Conservation (phyloP, 495 filamentous ascomycete species). For the Barbatosphaeria neglecta region DNA sequence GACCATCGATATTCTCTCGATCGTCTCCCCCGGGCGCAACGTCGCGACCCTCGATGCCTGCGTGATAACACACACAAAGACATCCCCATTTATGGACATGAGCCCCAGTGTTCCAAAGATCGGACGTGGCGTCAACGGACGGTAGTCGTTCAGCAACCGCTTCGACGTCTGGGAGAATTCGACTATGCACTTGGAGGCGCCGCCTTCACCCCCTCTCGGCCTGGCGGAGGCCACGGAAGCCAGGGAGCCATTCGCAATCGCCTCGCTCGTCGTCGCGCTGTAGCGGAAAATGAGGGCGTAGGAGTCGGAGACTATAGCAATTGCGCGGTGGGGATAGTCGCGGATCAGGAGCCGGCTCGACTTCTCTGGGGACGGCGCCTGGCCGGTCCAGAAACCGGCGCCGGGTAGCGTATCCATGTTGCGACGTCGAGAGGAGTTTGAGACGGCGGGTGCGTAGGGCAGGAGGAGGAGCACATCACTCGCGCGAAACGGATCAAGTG, state of each 20-base stretch:
- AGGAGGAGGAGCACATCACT: neutral
- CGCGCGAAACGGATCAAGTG: neutral
- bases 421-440: neutral
- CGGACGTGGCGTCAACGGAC: conserved; percentile 55
- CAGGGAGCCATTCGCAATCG: conserved; percentile 39
- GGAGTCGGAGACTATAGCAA: conserved; percentile 67
- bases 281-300: conserved; percentile 78
- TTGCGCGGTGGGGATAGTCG: conserved; percentile 73
- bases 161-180: conserved; percentile 62
- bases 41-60: conserved; percentile 65
- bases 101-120: conserved; percentile 84
- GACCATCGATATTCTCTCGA: conserved; percentile 75
- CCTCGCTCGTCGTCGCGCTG: conserved; percentile 44
- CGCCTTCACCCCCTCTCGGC: conserved; percentile 22
- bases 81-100: conserved; percentile 72
- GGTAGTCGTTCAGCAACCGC: conserved; percentile 60
- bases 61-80: conserved; percentile 88
- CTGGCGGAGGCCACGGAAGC: conserved; percentile 30
- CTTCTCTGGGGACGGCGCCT: conserved; percentile 28
- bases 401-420: conserved; percentile 15
- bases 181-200: conserved; percentile 61
- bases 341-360: conserved; percentile 50
- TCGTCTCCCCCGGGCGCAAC: conserved; percentile 74
- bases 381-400: conserved; percentile 17
- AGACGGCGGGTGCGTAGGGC: neutral